A percentile compares a stretch with the other conserved stretches of the same genome.
phyloP scores from a whole-genome alignment of 1,139 yeast species.

The Petasospora fabianii region DNA sequence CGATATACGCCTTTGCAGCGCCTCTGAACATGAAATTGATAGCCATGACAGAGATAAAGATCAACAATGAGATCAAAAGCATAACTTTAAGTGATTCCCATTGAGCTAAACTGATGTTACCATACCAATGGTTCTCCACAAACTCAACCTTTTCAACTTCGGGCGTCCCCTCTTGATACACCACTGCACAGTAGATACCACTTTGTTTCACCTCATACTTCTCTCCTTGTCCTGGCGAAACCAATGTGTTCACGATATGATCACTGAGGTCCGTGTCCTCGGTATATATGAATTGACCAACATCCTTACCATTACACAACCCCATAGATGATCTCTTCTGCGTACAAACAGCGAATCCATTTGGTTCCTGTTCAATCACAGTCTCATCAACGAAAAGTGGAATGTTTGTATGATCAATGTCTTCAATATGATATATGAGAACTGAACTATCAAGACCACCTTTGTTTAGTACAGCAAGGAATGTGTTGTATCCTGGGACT shows the following conservation, averaged over 20 bases:
- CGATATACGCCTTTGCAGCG: slow-evolving; percentile 5
- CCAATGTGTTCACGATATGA: slow-evolving; percentile 1
- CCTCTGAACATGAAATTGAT: slow-evolving; percentile 5
- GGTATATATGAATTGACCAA: slow-evolving; percentile 8
- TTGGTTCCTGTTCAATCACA: slow-evolving; percentile 1
- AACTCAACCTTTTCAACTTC: slow-evolving; percentile 3
- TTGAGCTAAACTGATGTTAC: slow-evolving; percentile 3
- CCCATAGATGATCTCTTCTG: slow-evolving; percentile 5
- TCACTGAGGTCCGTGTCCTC: background rate
- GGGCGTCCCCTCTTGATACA: slow-evolving; percentile 11
- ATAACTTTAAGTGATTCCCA: slow-evolving; percentile 7
- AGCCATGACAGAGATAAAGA: background rate
- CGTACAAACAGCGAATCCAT: slow-evolving; percentile 10
- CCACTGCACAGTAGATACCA: slow-evolving; percentile 12
- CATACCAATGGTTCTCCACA: slow-evolving; percentile 11
- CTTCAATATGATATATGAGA: slow-evolving; percentile 12
- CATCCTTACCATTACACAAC: slow-evolving; percentile 2
- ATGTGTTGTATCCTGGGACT: background rate
- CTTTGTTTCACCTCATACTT: slow-evolving; percentile 1
- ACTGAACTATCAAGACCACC: slow-evolving; percentile 6
- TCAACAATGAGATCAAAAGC: background rate
- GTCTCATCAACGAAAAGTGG: slow-evolving; percentile 5
- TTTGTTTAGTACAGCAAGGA: background rate
- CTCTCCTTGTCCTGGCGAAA: background rate
- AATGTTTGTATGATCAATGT: slow-evolving; percentile 6